These are phyloP conservation scores for Metschnikowia aberdeeniae DNA, from an alignment of 805 yeast species.

Conservation along the genomic window DNA sequence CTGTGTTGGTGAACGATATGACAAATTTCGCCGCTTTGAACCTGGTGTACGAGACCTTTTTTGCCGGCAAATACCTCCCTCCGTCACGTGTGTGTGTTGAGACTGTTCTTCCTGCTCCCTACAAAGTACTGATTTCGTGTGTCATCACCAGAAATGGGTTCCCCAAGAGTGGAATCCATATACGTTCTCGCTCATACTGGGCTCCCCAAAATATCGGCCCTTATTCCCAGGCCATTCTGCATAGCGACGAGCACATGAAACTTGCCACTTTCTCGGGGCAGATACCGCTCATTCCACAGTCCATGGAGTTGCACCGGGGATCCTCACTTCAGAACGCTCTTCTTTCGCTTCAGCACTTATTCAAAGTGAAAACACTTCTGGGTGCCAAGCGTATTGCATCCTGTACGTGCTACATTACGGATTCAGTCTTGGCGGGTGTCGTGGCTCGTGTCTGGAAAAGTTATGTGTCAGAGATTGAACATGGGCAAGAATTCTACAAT, in stretches of 20 bases:
- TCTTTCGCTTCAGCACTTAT: conserved; percentile 72
- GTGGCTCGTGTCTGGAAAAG: conserved; percentile 44
- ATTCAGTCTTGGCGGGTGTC: conserved; percentile 20
- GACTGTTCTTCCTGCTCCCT: conserved; percentile 41
- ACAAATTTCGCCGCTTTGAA: conserved; percentile 59
- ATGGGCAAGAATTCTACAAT: conserved; percentile 17
- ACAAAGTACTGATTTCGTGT: conserved; percentile 57
- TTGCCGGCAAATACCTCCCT: conserved; percentile 58
- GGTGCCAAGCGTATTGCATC: conserved; percentile 42
- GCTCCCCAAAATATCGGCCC: conserved; percentile 99
- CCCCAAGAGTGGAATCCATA: conserved; percentile 70
- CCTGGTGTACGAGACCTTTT: conserved; percentile 51
- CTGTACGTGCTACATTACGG: conserved; percentile 54
- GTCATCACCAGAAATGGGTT: conserved; percentile 31
- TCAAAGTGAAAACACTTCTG: conserved; percentile 55
- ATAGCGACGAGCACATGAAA: conserved; percentile 33
- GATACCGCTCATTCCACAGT: conserved; percentile 74
- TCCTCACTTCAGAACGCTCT: conserved; percentile 31
- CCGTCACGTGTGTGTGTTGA: conserved; percentile 88
- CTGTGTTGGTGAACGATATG: conserved; percentile 65
- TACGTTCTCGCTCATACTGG: conserved; percentile 94
- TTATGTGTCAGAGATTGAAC: conserved; percentile 26
- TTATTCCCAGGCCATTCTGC: conserved; percentile 78
- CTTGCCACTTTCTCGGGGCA: conserved; percentile 79
- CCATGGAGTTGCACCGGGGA: conserved; percentile 47